Percentiles rank a stretch among this genome's conserved stretches.
These are phyloP conservation scores for Lyophyllum decastes DNA, from an alignment of 768 basidiomycete species.

Conservation along the genomic window DNA sequence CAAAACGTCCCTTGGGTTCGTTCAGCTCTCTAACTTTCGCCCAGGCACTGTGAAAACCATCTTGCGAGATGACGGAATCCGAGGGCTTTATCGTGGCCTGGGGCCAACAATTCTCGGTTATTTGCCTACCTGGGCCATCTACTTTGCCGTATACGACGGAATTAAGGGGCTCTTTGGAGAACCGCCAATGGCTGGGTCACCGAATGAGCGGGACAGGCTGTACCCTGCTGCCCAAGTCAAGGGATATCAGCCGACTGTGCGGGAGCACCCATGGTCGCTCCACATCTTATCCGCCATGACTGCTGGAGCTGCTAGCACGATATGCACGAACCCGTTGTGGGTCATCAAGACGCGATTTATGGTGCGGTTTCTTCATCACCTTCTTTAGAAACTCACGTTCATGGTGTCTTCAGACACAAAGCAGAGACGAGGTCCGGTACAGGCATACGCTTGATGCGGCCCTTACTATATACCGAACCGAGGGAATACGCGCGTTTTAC, in stretches of 20 bases:
- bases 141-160: slow-evolving; percentile 96
- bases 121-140: slow-evolving; percentile 98
- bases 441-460: slow-evolving; percentile 91
- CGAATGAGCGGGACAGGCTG: slow-evolving; percentile 42
- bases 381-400: background rate
- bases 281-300: slow-evolving; percentile 96
- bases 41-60: slow-evolving; percentile 41
- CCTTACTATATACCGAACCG: slow-evolving; percentile 83
- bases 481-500: slow-evolving; percentile 90
- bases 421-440: slow-evolving; percentile 75
- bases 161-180: slow-evolving; percentile 86
- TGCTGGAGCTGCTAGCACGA: slow-evolving; percentile 91
- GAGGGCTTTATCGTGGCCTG: slow-evolving; percentile 94
- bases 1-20: slow-evolving; percentile 15
- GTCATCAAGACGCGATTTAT: slow-evolving; percentile 99
- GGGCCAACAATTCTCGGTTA: slow-evolving; percentile 97
- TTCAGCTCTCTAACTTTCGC: background rate
- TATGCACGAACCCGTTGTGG: slow-evolving; percentile 96
- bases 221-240: slow-evolving; percentile 86
- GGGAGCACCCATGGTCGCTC: slow-evolving; percentile 82
- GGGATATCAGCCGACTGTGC: slow-evolving; percentile 78
- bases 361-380: slow-evolving; percentile 46
- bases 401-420: slow-evolving; percentile 69
- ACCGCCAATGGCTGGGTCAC: slow-evolving; percentile 44
- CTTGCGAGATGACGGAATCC: slow-evolving; percentile 69